These are phyloP conservation scores for Calocera cornea DNA, from an alignment of 768 basidiomycete genomes.

Conservation along the genomic window DNA sequence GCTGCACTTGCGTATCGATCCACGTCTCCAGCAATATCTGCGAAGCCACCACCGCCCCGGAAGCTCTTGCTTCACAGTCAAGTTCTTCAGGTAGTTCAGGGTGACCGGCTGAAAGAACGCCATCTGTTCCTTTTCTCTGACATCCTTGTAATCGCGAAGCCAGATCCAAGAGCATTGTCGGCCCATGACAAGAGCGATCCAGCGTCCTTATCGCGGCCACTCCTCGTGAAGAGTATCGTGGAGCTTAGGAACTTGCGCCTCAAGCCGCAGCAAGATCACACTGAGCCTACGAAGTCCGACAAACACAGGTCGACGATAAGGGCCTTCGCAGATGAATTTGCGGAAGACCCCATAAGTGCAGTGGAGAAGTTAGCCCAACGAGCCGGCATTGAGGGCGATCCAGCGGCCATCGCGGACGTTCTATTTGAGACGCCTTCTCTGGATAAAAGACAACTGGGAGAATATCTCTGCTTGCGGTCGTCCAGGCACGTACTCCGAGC, in stretches of 20 bases:
- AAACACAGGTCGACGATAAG: constrained; percentile 37
- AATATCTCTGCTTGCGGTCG: constrained; percentile 62
- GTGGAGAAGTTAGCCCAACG: constrained; percentile 56
- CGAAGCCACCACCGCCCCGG: constrained; percentile 51
- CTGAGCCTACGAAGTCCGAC: constrained; percentile 14
- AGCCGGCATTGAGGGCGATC: constrained; percentile 45
- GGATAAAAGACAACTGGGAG: constrained; percentile 68
- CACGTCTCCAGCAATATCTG: constrained; percentile 53
- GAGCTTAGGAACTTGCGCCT: constrained; percentile 36
- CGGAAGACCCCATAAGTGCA: constrained; percentile 66
- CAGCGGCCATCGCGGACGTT: constrained; percentile 55
- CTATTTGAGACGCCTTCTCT: constrained; percentile 75
- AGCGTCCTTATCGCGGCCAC: constrained; percentile 50
- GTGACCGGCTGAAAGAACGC: constrained; percentile 87
- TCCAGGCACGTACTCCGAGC: constrained; percentile 66
- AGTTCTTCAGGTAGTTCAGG: constrained; percentile 85
- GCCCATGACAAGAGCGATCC: constrained; percentile 35
- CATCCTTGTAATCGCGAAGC: constrained; percentile 85
- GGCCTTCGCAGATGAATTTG: constrained; percentile 66
- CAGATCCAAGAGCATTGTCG: constrained; percentile 39
- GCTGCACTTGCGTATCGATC: constrained; percentile 55
- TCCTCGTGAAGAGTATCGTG: constrained; percentile 81
- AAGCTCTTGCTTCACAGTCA: constrained; percentile 73
- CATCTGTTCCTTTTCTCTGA: constrained; percentile 97
- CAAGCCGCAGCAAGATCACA: constrained; percentile 16